Evolutionary conservation across 2,329 filamentous ascomycete species (phyloP).

Genomic region (Pseudopyrenochaeta lycopersici): DNA sequence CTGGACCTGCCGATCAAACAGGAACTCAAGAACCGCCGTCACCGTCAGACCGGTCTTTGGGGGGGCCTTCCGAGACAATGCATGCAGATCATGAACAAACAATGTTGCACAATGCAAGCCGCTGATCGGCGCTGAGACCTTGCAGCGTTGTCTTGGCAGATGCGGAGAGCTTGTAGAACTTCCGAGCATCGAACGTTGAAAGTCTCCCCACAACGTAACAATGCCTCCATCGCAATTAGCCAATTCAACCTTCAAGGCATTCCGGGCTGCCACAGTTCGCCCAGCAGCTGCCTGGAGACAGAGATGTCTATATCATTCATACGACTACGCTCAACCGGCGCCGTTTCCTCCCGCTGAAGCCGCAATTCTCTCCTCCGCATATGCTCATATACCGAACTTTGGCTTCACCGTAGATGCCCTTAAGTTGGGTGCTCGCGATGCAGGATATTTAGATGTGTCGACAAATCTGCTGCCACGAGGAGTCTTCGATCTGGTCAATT

Average conservation of each 20-base stretch:
- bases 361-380: constrained; percentile 81
- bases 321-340: constrained; percentile 54
- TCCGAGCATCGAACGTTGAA: constrained; percentile 25
- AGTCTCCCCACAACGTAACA: constrained; percentile 21
- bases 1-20: not conserved
- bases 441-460: constrained; percentile 86
- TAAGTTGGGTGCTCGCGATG: constrained; percentile 79
- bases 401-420: constrained; percentile 83
- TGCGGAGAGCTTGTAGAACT: constrained; percentile 17
- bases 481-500: constrained; percentile 82
- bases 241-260: constrained; percentile 31
- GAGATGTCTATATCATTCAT: constrained; percentile 44
- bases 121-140: not conserved
- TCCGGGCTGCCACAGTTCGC: constrained; percentile 32
- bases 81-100: not conserved
- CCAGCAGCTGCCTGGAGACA: constrained; percentile 23
- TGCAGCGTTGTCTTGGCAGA: constrained; percentile 28
- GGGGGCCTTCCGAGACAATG: not conserved
- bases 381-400: constrained; percentile 77
- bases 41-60: not conserved
- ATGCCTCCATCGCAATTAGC: constrained; percentile 42
- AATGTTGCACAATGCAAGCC: not conserved
- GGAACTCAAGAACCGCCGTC: not conserved
- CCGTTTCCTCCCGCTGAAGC: constrained; percentile 75
- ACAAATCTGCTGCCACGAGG: constrained; percentile 82